Base-by-base conservation (phyloP, 129 eudicot species). In the Lactuca sativa region DNA sequence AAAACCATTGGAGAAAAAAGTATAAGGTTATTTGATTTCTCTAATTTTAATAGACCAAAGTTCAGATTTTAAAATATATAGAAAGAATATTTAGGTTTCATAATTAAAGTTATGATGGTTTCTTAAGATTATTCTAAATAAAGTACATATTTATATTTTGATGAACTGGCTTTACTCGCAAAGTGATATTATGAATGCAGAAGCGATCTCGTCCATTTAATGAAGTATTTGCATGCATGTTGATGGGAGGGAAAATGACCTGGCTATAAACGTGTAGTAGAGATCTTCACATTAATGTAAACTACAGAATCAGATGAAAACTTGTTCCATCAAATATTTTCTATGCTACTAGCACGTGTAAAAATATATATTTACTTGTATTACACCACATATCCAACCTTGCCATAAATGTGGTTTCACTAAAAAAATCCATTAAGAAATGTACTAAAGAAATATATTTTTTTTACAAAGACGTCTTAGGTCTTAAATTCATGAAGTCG, bases 101-200 rank as follows among this genome's bases (percentile, higher is more conserved):
- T 25, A 38, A 30, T 15, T 16, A 33, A 41, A 17, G 4, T 59
- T 9, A 32, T 31, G 4, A 33, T 15, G n/a, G 34, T 64, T 17
- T 56, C 31, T 36, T 8, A 64, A 54, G 34, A 14, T 63, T 14
- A 64, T 40, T 55, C 9, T 40, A 12, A 8, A 54, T 40, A 25
- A 64, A 53, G 10, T 64, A 65, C 31, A 30, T 16, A 55, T 41
- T 11, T 69, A 15, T 64, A 76, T 76, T 60, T 59, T 64, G 56
- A 53, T 70, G 62, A 77, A 53, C 76, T 77, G 76, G 59, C 71
- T 76, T 61, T 59, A 61, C 67, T 61, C 62, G 69, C 40, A 70
- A 74, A 43, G 69, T 68, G 80, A 59, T 60, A 16, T 59, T 60
- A 60, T 69, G 64, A 64, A 69, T 61, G 75, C 64, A 52, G 18